These are phyloP conservation scores for Vitis hybrid DNA, from an alignment of 177 flowering plant genomes.

Conservation along the genomic window DNA sequence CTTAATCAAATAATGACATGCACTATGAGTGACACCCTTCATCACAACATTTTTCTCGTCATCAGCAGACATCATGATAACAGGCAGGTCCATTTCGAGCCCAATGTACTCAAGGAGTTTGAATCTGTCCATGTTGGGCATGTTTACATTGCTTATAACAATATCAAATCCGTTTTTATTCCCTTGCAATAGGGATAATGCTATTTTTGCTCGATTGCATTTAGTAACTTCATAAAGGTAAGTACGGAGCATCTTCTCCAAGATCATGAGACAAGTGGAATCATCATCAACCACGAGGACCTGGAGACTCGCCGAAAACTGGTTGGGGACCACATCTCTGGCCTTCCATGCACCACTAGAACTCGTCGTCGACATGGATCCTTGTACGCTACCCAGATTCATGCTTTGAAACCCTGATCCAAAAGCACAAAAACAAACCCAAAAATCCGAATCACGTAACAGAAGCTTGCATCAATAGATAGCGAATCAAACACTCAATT, in stretches of 20 bases:
- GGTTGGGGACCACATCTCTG: conserved; percentile 45
- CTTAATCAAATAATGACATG: background rate
- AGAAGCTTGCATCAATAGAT: no score
- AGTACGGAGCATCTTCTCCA: conserved; percentile 72
- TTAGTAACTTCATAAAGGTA: conserved; percentile 80
- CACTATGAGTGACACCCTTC: conserved; percentile 76
- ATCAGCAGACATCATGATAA: conserved; percentile 74
- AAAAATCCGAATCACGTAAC: no score
- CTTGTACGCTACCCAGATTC: conserved; percentile 38
- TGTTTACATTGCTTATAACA: conserved; percentile 87
- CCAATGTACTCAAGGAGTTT: conserved; percentile 81
- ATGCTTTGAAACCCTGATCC: background rate
- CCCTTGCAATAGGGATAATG: conserved; percentile 56
- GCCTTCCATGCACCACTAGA: conserved; percentile 10
- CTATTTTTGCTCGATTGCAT: conserved; percentile 62
- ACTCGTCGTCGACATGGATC: conserved; percentile 36
- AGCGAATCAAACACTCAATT: no score
- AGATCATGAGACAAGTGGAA: conserved; percentile 10
- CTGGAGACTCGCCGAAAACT: conserved; percentile 82
- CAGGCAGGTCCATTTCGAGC: conserved; percentile 77
- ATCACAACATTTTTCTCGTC: conserved; percentile 55
- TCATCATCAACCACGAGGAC: conserved; percentile 95
- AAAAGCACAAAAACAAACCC: no score
- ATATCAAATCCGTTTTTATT: conserved; percentile 70
- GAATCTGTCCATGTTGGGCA: conserved; percentile 98